Conservation (phyloP, 2,329 filamentous ascomycete species). For the Microcyclosporella mali region DNA sequence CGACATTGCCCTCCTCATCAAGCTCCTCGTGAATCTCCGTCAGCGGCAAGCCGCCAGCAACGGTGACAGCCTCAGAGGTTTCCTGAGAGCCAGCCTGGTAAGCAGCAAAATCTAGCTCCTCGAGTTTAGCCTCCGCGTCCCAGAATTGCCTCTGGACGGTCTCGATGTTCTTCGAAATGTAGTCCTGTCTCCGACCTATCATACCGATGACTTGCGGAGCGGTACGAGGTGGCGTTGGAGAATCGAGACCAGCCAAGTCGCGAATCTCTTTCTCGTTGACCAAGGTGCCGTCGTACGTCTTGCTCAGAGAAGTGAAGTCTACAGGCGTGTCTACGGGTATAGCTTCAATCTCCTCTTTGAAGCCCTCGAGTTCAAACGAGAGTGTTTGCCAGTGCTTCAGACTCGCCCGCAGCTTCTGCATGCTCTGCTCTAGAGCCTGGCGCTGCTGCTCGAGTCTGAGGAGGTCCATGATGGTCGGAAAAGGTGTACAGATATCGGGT, state of each 20-base stretch:
- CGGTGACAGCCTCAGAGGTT: constrained; percentile 34
- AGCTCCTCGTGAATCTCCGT: constrained; percentile 89
- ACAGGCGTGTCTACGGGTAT: constrained; percentile 42
- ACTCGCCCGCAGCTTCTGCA: constrained; percentile 66
- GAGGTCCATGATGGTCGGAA: constrained; percentile 47
- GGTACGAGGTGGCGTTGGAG: constrained; percentile 41
- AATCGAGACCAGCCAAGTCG: constrained; percentile 46
- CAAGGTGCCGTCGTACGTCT: constrained; percentile 57
- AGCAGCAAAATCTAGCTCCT: constrained; percentile 45
- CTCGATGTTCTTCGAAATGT: constrained; percentile 74
- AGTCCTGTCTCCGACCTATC: constrained; percentile 74
- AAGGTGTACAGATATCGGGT: not conserved
- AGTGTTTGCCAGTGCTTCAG: constrained; percentile 84
- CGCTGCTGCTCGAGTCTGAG: constrained; percentile 69
- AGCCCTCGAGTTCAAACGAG: constrained; percentile 83
- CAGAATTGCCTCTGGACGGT: constrained; percentile 68
- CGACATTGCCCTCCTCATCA: constrained; percentile 81
- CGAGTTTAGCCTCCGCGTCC: constrained; percentile 62
- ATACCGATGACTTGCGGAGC: constrained; percentile 60
- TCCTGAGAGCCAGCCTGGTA: constrained; percentile 3
- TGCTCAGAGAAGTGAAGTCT: constrained; percentile 40
- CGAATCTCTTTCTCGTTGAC: constrained; percentile 56
- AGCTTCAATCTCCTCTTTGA: constrained; percentile 72
- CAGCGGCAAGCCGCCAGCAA: constrained; percentile 62
- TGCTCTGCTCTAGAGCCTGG: constrained; percentile 66